phyloP scores from a whole-genome alignment of 768 basidiomycete species.

The Thelephora ganbajun region DNA sequence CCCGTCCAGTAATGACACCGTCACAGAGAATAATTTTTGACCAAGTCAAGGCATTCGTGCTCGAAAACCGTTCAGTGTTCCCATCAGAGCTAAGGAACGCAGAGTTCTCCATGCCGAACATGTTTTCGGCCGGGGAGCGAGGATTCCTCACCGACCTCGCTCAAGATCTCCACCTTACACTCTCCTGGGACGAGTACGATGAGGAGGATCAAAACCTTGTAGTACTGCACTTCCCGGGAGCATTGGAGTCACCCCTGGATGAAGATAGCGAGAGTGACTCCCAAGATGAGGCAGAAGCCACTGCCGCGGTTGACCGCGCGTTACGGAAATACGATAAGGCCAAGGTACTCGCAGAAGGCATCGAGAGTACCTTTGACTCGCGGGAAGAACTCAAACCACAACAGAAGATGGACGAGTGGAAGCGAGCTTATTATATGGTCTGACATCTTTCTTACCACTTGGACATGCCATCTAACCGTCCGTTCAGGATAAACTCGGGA shows the following conservation, averaged over 20 bases:
- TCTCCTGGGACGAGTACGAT: constrained; percentile 93
- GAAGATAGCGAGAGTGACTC: constrained; percentile 35
- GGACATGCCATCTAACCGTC: constrained; percentile 6
- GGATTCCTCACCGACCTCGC: constrained; percentile 68
- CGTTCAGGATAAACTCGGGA: constrained; percentile 69
- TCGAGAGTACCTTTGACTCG: constrained; percentile 65
- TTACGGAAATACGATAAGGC: constrained; percentile 83
- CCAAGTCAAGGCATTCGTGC: constrained; percentile 63
- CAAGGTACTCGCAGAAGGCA: constrained; percentile 56
- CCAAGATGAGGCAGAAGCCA: constrained; percentile 59
- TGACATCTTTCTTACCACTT: constrained; percentile 7
- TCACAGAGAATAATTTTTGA: constrained; percentile 71
- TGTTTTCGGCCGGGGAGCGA: constrained; percentile 68
- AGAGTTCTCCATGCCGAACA: constrained; percentile 60
- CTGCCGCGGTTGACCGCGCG: constrained; percentile 66
- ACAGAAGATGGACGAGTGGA: constrained; percentile 90
- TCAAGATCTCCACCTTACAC: constrained; percentile 57
- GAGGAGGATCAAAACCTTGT: constrained; percentile 69
- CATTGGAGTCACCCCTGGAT: constrained; percentile 22
- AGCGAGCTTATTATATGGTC: constrained; percentile 79
- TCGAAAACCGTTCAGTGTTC: constrained; percentile 20
- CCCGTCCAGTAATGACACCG: constrained; percentile 46
- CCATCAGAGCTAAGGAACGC: constrained; percentile 10
- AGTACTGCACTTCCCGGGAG: constrained; percentile 45
- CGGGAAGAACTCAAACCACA: constrained; percentile 57